These are phyloP conservation scores for Solanum phureja DNA, from an alignment of 257 asterid species.

Conservation along the genomic window DNA sequence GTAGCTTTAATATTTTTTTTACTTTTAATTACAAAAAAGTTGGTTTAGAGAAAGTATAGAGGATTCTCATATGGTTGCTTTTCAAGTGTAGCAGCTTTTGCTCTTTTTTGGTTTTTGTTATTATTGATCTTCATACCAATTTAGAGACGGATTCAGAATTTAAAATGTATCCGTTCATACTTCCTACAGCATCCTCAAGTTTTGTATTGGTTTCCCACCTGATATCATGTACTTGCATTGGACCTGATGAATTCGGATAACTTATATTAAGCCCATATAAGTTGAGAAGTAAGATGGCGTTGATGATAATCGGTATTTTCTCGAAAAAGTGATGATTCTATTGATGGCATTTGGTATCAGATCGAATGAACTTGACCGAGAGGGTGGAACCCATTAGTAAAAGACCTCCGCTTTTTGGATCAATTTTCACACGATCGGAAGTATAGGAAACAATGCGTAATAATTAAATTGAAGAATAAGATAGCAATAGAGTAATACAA, in stretches of 20 bases:
- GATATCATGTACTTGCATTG: not conserved
- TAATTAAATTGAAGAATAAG: not conserved
- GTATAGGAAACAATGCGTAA: too few relatives aligned
- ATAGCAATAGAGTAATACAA: not conserved
- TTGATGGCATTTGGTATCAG: too few relatives aligned
- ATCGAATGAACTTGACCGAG: too few relatives aligned
- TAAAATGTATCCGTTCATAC: rapidly evolving
- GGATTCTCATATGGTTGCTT: not conserved
- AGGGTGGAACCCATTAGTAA: too few relatives aligned
- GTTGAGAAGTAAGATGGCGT: not conserved
- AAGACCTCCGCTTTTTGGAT: too few relatives aligned
- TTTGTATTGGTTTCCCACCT: not conserved
- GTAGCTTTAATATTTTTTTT: not conserved
- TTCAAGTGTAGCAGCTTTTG: too few relatives aligned
- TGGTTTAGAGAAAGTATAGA: not conserved
- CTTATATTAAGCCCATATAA: not conserved
- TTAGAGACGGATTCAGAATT: not conserved
- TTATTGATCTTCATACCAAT: not conserved
- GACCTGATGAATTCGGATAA: not conserved
- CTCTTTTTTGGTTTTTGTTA: too few relatives aligned
- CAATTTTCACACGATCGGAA: too few relatives aligned
- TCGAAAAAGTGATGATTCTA: too few relatives aligned
- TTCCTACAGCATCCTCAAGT: not conserved
- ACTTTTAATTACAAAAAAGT: not conserved
- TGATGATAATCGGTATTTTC: too few relatives aligned